These are phyloP conservation scores for Cyphellophora attinorum DNA, from an alignment of 2,329 filamentous ascomycete genomes.

Conservation along the genomic window DNA sequence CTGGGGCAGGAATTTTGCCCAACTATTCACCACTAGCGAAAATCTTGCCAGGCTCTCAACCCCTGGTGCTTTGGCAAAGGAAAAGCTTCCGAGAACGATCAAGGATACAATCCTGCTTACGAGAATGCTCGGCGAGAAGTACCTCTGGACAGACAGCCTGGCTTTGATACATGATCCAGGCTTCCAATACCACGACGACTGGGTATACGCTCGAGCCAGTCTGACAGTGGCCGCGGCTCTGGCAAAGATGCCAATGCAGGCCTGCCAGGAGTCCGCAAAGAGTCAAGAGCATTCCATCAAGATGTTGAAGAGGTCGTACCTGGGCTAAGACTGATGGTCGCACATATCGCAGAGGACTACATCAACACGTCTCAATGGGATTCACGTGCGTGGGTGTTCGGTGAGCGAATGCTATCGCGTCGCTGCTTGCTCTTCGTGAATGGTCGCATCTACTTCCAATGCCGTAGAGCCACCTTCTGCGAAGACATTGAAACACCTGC, in stretches of 20 bases:
- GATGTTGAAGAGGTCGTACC: constrained; percentile 17
- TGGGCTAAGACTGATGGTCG: constrained; percentile 18
- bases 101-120: constrained; percentile 19
- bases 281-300: constrained; percentile 17
- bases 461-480: constrained; percentile 18
- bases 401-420: constrained; percentile 27
- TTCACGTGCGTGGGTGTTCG: constrained; percentile 30
- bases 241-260: constrained; percentile 20
- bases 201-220: constrained; percentile 17
- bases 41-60: constrained; percentile 16
- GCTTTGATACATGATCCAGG: constrained; percentile 18
- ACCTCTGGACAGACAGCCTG: constrained; percentile 20
- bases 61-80: constrained; percentile 16
- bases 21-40: constrained; percentile 17
- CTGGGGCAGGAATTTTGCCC: constrained; percentile 19
- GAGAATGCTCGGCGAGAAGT: constrained; percentile 17
- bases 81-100: constrained; percentile 18
- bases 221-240: constrained; percentile 16
- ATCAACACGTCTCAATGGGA: constrained; percentile 25
- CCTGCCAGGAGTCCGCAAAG: constrained; percentile 18
- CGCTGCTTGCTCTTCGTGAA: constrained; percentile 28
- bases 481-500: constrained; percentile 18
- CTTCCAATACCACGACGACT: constrained; percentile 20
- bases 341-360: constrained; percentile 19
- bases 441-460: constrained; percentile 19